These are phyloP conservation scores for Chaetoscypha palmicola DNA, from an alignment of 2,329 filamentous ascomycete genomes.

Conservation along the genomic window DNA sequence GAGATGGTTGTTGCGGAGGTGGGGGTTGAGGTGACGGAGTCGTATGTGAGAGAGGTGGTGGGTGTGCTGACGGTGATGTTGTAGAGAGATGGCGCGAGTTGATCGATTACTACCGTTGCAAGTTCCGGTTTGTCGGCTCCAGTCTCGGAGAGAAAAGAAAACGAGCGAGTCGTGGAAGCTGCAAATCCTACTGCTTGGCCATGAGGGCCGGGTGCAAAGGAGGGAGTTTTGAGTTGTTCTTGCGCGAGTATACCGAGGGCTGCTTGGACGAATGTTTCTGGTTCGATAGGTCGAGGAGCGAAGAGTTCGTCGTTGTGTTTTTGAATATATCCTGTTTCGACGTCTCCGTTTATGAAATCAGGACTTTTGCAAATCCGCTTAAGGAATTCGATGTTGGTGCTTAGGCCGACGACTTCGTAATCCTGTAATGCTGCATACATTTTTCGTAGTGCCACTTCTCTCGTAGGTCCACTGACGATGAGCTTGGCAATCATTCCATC, in stretches of 20 bases:
- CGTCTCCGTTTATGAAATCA: constrained; percentile 77
- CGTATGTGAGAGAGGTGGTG: constrained; percentile 33
- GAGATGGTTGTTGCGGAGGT: constrained; percentile 42
- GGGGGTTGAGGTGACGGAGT: constrained; percentile 38
- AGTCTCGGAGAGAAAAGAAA: constrained; percentile 19
- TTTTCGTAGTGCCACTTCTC: constrained; percentile 76
- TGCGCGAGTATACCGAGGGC: constrained; percentile 65
- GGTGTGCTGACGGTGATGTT: constrained; percentile 40
- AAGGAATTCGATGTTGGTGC: constrained; percentile 95
- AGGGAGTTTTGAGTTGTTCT: constrained; percentile 32
- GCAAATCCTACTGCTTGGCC: constrained; percentile 45
- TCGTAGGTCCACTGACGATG: constrained; percentile 75
- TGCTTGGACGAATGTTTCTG: constrained; percentile 80
- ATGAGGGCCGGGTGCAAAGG: constrained; percentile 34
- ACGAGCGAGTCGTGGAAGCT: constrained; percentile 21
- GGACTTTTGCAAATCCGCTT: constrained; percentile 77
- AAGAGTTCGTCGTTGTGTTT: constrained; percentile 82
- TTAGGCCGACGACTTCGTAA: constrained; percentile 87
- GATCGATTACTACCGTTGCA: constrained; percentile 26
- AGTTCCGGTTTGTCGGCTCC: constrained; percentile 1
- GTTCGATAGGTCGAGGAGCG: constrained; percentile 47
- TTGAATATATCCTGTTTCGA: constrained; percentile 94
- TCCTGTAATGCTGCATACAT: constrained; percentile 72
- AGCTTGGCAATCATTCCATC: constrained; percentile 99
- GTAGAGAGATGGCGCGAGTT: constrained; percentile 33